A percentile compares a stretch with the other conserved stretches of the same genome.
phyloP scores from a whole-genome alignment of 2,329 filamentous ascomycete genomes.

The Hymenoscyphus fraxineus region DNA sequence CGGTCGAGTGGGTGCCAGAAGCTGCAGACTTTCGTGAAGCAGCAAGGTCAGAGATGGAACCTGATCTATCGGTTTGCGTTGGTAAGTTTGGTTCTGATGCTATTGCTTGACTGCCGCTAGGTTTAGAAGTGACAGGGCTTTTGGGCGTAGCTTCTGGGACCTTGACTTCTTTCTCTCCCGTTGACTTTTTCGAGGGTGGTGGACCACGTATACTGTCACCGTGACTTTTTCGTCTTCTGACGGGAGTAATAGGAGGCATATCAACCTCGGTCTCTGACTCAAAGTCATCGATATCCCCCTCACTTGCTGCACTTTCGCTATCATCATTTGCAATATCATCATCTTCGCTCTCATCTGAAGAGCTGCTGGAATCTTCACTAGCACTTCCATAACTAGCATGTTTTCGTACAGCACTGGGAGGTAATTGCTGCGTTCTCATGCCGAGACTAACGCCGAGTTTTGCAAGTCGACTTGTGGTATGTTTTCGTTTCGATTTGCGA shows the following conservation, averaged over 20 bases:
- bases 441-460: conserved; percentile 64
- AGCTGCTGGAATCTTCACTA: conserved; percentile 41
- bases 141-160: conserved; percentile 22
- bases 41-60: conserved; percentile 19
- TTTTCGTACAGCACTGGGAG: conserved; percentile 33
- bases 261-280: conserved; percentile 30
- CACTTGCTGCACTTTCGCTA: conserved; percentile 39
- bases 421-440: conserved; percentile 71
- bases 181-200: conserved; percentile 34
- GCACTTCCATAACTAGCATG: conserved; percentile 43
- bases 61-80: conserved; percentile 13
- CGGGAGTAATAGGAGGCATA: conserved; percentile 1
- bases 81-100: conserved; percentile 15
- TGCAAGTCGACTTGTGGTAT: conserved; percentile 32
- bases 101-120: not conserved
- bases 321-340: conserved; percentile 39
- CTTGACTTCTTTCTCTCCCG: conserved; percentile 29
- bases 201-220: conserved; percentile 38
- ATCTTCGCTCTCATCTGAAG: conserved; percentile 40
- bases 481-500: conserved; percentile 47
- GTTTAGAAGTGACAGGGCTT: conserved; percentile 8
- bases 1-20: not conserved
- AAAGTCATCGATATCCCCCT: conserved; percentile 40
- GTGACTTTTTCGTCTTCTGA: conserved; percentile 39
- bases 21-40: conserved; percentile 16